Evolutionary conservation across 73 alveolate species (phyloP).

Genomic region (Tetrahymena elliotti): DNA sequence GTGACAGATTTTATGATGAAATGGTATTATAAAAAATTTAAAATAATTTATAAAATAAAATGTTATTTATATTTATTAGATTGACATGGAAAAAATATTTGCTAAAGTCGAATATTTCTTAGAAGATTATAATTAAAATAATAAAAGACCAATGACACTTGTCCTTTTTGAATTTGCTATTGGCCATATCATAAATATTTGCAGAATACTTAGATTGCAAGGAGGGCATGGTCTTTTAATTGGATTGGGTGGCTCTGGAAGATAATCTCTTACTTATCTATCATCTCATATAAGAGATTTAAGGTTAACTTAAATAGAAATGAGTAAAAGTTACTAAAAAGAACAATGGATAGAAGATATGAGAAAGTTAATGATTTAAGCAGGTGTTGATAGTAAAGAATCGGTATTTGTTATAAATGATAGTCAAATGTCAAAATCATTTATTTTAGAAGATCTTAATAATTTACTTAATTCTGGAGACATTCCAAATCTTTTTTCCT

Average conservation of each 20-base stretch:
- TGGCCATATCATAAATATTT: conserved; percentile 58
- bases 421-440: conserved; percentile 12
- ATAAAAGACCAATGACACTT: conserved; percentile 55
- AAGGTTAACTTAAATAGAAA: conserved; percentile 39
- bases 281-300: conserved; percentile 56
- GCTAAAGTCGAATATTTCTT: conserved; percentile 26
- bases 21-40: background rate
- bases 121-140: conserved; percentile 59
- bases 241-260: conserved; percentile 84
- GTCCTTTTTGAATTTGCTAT: conserved; percentile 72
- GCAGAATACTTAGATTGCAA: conserved; percentile 61
- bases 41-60: too few relatives aligned
- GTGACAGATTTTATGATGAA: conserved; percentile 20
- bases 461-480: conserved; percentile 45
- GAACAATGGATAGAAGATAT: conserved; percentile 73
- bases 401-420: conserved; percentile 57
- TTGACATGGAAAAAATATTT: conserved; percentile 4
- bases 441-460: conserved; percentile 32
- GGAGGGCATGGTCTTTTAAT: conserved; percentile 69
- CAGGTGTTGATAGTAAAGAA: conserved; percentile 73
- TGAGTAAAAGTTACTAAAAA: conserved; percentile 48
- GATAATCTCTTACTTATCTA: conserved; percentile 48
- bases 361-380: conserved; percentile 49
- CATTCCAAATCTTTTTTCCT: conserved; percentile 33
- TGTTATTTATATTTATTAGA: too few relatives aligned